These are phyloP conservation scores for Globisporangium acanthophoron DNA, from an alignment of 352 stramenopile genomes.

Conservation along the genomic window DNA sequence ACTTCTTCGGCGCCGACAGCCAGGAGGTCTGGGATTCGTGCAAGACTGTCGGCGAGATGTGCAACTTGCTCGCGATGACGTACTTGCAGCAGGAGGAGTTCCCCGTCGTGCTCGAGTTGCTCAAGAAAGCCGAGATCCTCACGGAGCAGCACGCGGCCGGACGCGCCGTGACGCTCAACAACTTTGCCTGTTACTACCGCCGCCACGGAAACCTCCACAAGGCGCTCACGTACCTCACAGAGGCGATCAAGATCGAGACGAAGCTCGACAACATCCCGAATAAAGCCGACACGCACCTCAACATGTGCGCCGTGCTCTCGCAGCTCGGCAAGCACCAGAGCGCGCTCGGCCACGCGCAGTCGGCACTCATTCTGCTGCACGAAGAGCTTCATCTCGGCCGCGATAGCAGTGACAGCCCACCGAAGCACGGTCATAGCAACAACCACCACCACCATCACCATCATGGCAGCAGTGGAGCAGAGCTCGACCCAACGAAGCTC, in stretches of 20 bases:
- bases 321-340: conserved; percentile 88
- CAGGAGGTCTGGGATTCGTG: conserved; percentile 88
- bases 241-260: conserved; percentile 90
- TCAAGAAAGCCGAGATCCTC: conserved; percentile 94
- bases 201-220: conserved; percentile 89
- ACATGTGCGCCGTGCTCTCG: conserved; percentile 93
- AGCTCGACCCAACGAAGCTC: conserved; percentile 44
- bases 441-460: conserved; percentile 7
- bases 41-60: conserved; percentile 93
- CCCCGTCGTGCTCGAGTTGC: conserved; percentile 85
- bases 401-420: conserved; percentile 5
- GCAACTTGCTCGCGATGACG: conserved; percentile 94
- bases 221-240: conserved; percentile 88
- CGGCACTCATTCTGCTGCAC: conserved; percentile 89
- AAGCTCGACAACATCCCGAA: conserved; percentile 84
- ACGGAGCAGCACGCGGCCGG: conserved; percentile 82
- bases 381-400: conserved; percentile 82
- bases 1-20: conserved; percentile 91
- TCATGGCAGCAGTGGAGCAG: neutral
- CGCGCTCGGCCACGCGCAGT: conserved; percentile 90
- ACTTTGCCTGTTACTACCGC: conserved; percentile 92
- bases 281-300: conserved; percentile 92
- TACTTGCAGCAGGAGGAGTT: conserved; percentile 94
- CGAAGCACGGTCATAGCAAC: conserved; percentile 15
- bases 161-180: conserved; percentile 92